Evolutionary conservation across 805 yeast species (phyloP).

Genomic region (Teunomyces pallodes): DNA sequence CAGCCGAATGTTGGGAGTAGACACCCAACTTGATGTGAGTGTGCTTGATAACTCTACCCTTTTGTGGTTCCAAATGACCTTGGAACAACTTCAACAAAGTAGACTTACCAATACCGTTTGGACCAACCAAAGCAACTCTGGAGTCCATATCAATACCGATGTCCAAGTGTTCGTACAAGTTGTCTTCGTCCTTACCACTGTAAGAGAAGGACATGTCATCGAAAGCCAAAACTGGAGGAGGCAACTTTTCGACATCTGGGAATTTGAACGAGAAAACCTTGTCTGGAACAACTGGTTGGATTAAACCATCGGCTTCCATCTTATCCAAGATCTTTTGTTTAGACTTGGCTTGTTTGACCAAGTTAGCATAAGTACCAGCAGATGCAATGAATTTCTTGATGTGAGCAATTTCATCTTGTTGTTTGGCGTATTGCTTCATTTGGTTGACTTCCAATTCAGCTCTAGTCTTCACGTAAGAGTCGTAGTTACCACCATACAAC

Average conservation of each 20-base stretch:
- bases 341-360: slow-evolving; percentile 98
- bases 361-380: slow-evolving; percentile 99
- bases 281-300: slow-evolving; percentile 89
- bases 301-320: slow-evolving; percentile 99
- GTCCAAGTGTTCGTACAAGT: slow-evolving; percentile 84
- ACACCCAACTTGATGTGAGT: slow-evolving; percentile 98
- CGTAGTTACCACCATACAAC: slow-evolving; percentile 97
- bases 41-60: slow-evolving; percentile 95
- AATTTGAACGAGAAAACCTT: slow-evolving; percentile 91
- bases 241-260: slow-evolving; percentile 93
- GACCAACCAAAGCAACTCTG: slow-evolving; percentile 95
- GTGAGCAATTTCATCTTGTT: slow-evolving; percentile 98
- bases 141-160: slow-evolving; percentile 99
- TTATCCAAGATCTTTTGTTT: slow-evolving; percentile 98
- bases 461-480: slow-evolving; percentile 93
- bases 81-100: slow-evolving; percentile 95
- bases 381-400: slow-evolving; percentile 98
- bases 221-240: slow-evolving; percentile 97
- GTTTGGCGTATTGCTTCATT: slow-evolving; percentile 95
- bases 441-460: slow-evolving; percentile 92
- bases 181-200: slow-evolving; percentile 77
- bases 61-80: slow-evolving; percentile 84
- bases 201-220: slow-evolving; percentile 93
- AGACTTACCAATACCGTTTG: slow-evolving; percentile 99
- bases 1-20: slow-evolving; percentile 98